Conservation (phyloP, 257 asterid genomes). For the Solanum pimpinellifolium region DNA sequence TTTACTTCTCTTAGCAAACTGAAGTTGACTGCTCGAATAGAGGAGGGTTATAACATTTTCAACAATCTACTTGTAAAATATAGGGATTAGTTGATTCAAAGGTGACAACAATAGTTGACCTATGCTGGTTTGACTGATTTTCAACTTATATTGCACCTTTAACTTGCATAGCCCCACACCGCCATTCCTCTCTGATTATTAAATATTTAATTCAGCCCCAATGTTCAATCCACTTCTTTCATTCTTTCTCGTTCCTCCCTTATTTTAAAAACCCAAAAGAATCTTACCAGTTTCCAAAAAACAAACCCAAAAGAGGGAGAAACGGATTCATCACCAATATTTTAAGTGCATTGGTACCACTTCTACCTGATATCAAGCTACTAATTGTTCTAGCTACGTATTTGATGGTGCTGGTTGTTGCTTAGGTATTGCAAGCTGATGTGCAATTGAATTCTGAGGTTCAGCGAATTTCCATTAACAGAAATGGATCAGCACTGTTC, state of each 20-base stretch:
- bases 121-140: background rate
- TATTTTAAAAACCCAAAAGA: background rate
- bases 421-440: slow-evolving; percentile 70
- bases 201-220: background rate
- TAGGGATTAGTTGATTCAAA: too few species aligned
- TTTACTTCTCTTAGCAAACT: background rate
- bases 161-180: background rate
- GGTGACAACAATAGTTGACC: background rate
- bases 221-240: background rate
- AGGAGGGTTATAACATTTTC: background rate
- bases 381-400: background rate
- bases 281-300: too few species aligned
- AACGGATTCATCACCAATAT: background rate
- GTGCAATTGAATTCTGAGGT: slow-evolving; percentile 45
- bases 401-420: slow-evolving; percentile 1
- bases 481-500: slow-evolving; percentile 66
- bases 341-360: background rate
- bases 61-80: background rate
- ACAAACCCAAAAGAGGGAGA: background rate
- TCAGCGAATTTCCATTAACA: slow-evolving; percentile 53
- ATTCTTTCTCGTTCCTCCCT: background rate
- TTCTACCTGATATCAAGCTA: background rate
- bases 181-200: background rate
- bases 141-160: background rate
- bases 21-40: background rate